Percentiles rank a stretch among this genome's conserved stretches.
phyloP scores from a whole-genome alignment of 108 stramenopile species.

The Schizochytrium sp. region DNA sequence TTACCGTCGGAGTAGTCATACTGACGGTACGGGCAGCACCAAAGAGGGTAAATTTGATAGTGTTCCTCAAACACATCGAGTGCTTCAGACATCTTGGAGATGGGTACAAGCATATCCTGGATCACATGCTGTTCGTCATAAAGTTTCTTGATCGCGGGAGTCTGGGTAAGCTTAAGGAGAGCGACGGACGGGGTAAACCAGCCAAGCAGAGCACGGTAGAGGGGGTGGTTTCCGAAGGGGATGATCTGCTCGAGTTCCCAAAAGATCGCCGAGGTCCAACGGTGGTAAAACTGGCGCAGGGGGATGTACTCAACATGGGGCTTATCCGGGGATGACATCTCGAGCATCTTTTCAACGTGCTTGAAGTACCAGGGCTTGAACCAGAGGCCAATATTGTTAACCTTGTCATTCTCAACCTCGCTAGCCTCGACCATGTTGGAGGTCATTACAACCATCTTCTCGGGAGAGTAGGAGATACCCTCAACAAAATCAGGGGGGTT shows the following conservation, averaged over 20 bases:
- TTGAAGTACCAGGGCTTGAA: conserved; percentile 81
- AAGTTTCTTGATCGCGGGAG: conserved; percentile 67
- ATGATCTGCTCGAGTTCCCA: conserved; percentile 81
- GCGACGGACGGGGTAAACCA: conserved; percentile 79
- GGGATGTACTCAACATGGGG: conserved; percentile 75
- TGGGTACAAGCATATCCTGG: conserved; percentile 79
- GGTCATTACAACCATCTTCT: conserved; percentile 74
- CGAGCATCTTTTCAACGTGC: conserved; percentile 74
- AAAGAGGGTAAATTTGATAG: conserved; percentile 77
- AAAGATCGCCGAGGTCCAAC: conserved; percentile 75
- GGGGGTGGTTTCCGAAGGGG: conserved; percentile 76
- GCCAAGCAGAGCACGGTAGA: conserved; percentile 76
- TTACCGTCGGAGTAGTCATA: conserved; percentile 57
- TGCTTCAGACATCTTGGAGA: conserved; percentile 68
- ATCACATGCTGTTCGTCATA: conserved; percentile 69
- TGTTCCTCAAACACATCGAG: conserved; percentile 71
- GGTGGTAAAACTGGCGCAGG: conserved; percentile 76
- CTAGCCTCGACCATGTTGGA: conserved; percentile 72
- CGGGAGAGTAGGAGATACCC: conserved; percentile 72
- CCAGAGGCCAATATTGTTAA: conserved; percentile 69
- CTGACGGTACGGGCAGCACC: conserved; percentile 72
- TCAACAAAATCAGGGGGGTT: conserved; percentile 74
- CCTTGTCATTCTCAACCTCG: conserved; percentile 32
- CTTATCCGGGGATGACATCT: conserved; percentile 39
- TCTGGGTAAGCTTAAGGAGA: conserved; percentile 69